Conservation (phyloP, 2,329 filamentous ascomycete genomes). For the Dothiorella sarmentorum region DNA sequence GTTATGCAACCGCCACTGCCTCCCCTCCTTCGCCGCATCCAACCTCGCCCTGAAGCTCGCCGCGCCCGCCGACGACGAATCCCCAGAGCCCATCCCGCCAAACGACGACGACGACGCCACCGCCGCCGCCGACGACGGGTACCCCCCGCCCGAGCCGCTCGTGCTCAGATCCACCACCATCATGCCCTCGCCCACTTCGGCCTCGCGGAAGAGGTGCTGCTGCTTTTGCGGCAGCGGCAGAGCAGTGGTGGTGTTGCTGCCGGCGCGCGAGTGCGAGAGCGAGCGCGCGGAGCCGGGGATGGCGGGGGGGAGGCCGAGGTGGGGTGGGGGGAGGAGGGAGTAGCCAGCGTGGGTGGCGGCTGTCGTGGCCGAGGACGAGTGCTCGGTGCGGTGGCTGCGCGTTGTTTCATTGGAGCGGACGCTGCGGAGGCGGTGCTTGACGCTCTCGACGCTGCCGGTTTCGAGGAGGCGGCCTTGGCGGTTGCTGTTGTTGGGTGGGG, state of each 20-base stretch:
- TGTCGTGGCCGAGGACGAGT: neutral
- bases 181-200: slow-evolving; percentile 28
- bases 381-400: neutral
- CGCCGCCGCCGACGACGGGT: neutral
- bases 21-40: slow-evolving; percentile 31
- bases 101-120: neutral
- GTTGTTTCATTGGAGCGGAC: slow-evolving; percentile 32
- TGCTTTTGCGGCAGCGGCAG: neutral
- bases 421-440: slow-evolving; percentile 29
- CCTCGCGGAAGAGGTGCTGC: slow-evolving; percentile 30
- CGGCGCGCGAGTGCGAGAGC: neutral
- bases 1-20: slow-evolving; percentile 31
- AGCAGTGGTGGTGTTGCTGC: neutral
- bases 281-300: neutral
- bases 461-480: neutral
- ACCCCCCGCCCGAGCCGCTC: neutral
- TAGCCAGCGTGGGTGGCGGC: neutral
- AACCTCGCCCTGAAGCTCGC: slow-evolving; percentile 31
- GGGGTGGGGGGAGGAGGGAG: neutral
- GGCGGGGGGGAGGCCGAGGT: neutral
- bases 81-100: slow-evolving; percentile 1
- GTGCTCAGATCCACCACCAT: neutral
- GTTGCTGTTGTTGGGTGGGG: slow-evolving; percentile 30
- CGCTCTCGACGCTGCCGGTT: slow-evolving; percentile 3
- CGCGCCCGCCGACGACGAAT: no score